phyloP scores from a whole-genome alignment of 2,329 filamentous ascomycete genomes.

The Monilinia polystroma region DNA sequence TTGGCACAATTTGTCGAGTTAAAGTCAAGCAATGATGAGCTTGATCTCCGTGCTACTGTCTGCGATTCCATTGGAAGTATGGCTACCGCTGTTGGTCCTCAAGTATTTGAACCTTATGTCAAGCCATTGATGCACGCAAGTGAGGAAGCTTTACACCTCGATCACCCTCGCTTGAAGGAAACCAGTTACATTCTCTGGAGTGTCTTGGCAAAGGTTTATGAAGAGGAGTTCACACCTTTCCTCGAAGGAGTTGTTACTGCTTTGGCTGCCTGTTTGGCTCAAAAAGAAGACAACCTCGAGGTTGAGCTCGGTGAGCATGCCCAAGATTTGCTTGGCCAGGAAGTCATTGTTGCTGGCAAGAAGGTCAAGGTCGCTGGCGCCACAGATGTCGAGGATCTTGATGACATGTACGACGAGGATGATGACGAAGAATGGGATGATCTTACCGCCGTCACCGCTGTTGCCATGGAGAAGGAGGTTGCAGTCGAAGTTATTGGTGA shows the following conservation, averaged over 20 bases:
- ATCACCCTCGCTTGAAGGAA: slow-evolving; percentile 87
- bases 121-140: slow-evolving; percentile 87
- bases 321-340: slow-evolving; percentile 70
- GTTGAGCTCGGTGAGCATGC: slow-evolving; percentile 73
- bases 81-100: slow-evolving; percentile 79
- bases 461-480: slow-evolving; percentile 96
- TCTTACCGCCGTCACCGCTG: slow-evolving; percentile 78
- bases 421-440: slow-evolving; percentile 81
- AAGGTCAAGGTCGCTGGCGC: slow-evolving; percentile 76
- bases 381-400: slow-evolving; percentile 58
- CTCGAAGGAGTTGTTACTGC: slow-evolving; percentile 75
- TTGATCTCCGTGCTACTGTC: slow-evolving; percentile 84
- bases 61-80: slow-evolving; percentile 94
- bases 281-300: slow-evolving; percentile 82
- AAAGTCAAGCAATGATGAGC: slow-evolving; percentile 86
- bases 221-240: slow-evolving; percentile 77
- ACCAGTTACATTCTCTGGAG: slow-evolving; percentile 98
- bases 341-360: slow-evolving; percentile 76
- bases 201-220: slow-evolving; percentile 90
- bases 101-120: slow-evolving; percentile 88
- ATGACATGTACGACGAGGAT: slow-evolving; percentile 64
- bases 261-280: slow-evolving; percentile 79
- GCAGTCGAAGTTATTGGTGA: slow-evolving; percentile 94
- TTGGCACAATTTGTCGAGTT: slow-evolving; percentile 79
- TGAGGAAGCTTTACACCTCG: slow-evolving; percentile 84